Base-by-base conservation (phyloP, 2,329 filamentous ascomycete genomes). In the Furcasterigmium sp. region DNA sequence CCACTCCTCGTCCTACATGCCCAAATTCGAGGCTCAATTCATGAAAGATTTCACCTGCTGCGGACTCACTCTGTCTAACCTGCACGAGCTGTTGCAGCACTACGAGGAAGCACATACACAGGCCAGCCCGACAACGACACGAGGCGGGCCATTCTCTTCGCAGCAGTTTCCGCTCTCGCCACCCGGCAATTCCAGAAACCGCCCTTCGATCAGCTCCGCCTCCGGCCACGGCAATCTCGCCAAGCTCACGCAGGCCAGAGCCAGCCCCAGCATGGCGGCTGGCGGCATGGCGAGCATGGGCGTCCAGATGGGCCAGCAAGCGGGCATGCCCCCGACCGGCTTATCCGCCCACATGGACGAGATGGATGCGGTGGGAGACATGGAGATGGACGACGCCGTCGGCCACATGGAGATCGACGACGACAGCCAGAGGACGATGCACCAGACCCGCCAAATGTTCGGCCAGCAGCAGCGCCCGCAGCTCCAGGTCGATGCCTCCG, bases 41-140 rank as follows among this genome's bases (percentile, higher is more conserved):
- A 94, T 97, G 88, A 85, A 85, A 65, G 91, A 97, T 68, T 97
- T 97, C 67, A 85, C 85, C 41, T 98, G 93, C 70, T 98, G 93
- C 67, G 90, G 90, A 56, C 80, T 88, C 56, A 91, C 85, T 25
- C 77, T 96, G 53, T 86, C 91, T 19, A 94, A 91, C 40, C 78
- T 98, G 53, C 93, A 98, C 68, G 93, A 97, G 60, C 75, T 98
- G 37, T 73, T 98, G 37, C 90, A 95, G 60, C 93, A 98, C 64
- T 98, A 96, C 61, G 93, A 98, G 66, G 91, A 96, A 67, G 81
- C 85, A 43, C 93, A 98, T 64, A 91, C 90, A 14, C 82, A 87
- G 50, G 76, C 85, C 50, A 69, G 70, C 50, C 65, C 69, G 8
- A 66, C 69, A 28, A 56, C 60, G 11, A 56, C 64, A 10, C 58